These are phyloP conservation scores for Trichoderma simmonsii DNA, from an alignment of 2,329 filamentous ascomycete species.

Conservation along the genomic window DNA sequence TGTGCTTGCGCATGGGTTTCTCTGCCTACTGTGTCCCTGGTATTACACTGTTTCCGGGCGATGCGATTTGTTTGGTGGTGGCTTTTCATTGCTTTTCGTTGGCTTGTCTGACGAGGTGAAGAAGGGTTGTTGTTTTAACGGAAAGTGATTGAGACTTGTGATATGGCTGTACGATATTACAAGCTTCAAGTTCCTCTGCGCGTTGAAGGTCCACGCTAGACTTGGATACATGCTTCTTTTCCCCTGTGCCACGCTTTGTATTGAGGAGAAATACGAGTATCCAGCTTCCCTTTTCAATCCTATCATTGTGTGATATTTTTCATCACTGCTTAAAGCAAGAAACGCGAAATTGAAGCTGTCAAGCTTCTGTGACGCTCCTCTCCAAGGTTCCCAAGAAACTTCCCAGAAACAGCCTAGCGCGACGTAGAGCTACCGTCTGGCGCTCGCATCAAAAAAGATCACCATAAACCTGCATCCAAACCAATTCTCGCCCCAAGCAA, in stretches of 20 bases:
- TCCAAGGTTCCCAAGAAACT: background rate
- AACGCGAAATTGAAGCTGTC: background rate
- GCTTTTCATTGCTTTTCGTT: conserved; percentile 36
- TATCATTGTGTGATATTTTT: accelerated
- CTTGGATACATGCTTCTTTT: background rate
- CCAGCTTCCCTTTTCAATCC: background rate
- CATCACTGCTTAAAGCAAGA: too few species aligned
- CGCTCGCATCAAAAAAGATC: conserved; percentile 7
- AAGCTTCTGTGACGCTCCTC: background rate
- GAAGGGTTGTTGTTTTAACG: background rate
- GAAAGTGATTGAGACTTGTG: background rate
- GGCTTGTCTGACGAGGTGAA: conserved; percentile 19
- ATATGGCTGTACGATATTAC: background rate
- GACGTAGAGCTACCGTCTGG: background rate
- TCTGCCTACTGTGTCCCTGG: conserved; percentile 39
- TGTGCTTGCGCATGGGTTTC: conserved; percentile 39
- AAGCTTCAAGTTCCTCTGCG: background rate
- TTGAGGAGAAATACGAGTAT: background rate
- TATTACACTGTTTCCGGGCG: conserved; percentile 42
- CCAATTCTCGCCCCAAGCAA: background rate
- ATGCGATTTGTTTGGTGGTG: conserved; percentile 32
- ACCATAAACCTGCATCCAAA: background rate
- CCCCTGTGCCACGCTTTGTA: background rate
- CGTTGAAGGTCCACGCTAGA: background rate
- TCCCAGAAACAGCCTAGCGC: conserved; percentile 19